phyloP scores from a whole-genome alignment of 345 rosid species.

The Aurinia saxatilis region DNA sequence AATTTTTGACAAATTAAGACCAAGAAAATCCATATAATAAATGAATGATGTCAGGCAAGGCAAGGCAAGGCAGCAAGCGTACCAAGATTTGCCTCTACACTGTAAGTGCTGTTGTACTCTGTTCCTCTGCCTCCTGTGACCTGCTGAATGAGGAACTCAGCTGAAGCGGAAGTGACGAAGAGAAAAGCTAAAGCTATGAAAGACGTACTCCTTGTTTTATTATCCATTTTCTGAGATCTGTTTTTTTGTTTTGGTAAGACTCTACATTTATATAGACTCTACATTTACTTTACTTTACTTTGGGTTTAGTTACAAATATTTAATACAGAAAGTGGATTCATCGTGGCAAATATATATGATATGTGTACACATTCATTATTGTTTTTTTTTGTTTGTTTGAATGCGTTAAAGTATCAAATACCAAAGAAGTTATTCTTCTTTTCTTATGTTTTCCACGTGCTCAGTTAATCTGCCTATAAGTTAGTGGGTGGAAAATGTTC shows the following conservation, averaged over 20 bases:
- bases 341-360: too few relatives aligned
- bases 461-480: background rate
- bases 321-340: background rate
- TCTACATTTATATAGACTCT: background rate
- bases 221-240: slow-evolving; percentile 4
- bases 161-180: slow-evolving; percentile 20
- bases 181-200: slow-evolving; percentile 8
- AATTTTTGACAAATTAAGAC: background rate
- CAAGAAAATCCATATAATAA: background rate
- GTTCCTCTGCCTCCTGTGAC: slow-evolving; percentile 9
- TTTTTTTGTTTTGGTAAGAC: background rate
- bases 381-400: too few relatives aligned
- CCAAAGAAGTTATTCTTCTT: too few relatives aligned
- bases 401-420: too few relatives aligned
- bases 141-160: slow-evolving; percentile 17
- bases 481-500: background rate
- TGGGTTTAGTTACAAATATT: background rate
- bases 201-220: background rate
- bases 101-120: slow-evolving; percentile 9
- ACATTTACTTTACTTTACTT: background rate
- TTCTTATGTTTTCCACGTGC: background rate
- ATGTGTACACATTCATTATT: too few relatives aligned
- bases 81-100: slow-evolving; percentile 12
- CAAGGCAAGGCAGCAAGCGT: background rate
- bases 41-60: too few relatives aligned